Evolutionary conservation across 1,284 basidiomycete species (phyloP).

Genomic region (Pholiota adiposa): DNA sequence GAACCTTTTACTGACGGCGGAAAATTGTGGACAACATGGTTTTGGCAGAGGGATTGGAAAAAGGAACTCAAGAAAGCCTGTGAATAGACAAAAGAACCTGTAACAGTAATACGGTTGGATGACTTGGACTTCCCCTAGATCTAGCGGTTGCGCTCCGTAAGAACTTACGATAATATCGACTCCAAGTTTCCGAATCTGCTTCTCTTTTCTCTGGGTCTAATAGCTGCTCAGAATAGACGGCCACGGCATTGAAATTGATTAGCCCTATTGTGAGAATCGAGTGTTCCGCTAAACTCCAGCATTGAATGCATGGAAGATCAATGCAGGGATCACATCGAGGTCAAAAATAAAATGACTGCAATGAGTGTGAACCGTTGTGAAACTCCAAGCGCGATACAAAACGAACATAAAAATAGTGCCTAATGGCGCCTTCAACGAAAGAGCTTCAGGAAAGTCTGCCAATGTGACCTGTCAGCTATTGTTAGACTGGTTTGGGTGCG

Average conservation of each 20-base stretch:
- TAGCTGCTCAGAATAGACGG: background rate
- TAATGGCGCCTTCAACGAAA: too few species aligned
- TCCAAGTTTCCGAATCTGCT: background rate
- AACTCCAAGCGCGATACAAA: background rate
- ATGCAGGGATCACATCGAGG: background rate
- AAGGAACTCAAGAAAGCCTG: background rate
- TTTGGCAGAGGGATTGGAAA: background rate
- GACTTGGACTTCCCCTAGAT: background rate
- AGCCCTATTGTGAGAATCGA: background rate
- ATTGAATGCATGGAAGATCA: background rate
- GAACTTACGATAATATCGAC: background rate
- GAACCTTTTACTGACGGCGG: background rate
- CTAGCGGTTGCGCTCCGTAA: background rate
- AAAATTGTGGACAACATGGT: background rate
- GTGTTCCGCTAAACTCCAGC: background rate
- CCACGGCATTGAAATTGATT: background rate
- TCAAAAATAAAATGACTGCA: background rate
- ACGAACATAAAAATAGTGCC: background rate
- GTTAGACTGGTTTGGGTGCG: too few species aligned
- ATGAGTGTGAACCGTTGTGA: background rate
- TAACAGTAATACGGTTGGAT: too few species aligned
- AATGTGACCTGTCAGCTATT: too few species aligned
- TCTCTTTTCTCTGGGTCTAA: background rate
- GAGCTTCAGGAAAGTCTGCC: too few species aligned
- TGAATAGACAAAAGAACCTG: background rate